Evolutionary conservation across 768 basidiomycete genomes (phyloP).

Genomic region (Kwoniella newhampshirensis): DNA sequence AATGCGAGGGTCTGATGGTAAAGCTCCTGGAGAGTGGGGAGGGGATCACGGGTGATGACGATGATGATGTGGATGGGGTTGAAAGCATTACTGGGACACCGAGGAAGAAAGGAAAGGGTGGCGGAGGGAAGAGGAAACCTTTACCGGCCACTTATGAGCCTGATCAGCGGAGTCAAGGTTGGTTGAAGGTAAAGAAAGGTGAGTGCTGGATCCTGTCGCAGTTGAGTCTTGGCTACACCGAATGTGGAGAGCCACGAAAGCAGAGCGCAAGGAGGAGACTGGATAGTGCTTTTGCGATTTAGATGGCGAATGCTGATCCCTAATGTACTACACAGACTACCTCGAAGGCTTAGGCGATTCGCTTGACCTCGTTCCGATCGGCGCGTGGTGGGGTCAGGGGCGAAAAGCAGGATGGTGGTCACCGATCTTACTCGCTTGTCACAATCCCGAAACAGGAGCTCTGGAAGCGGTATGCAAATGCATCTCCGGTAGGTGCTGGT

Average conservation of each 20-base stretch:
- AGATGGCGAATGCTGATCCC: not conserved
- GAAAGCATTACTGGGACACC: slow-evolving; percentile 28
- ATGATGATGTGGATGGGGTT: slow-evolving; percentile 47
- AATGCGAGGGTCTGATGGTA: slow-evolving; percentile 91
- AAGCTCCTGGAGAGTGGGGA: slow-evolving; percentile 70
- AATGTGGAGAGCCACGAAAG: no score
- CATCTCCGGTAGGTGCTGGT: slow-evolving; percentile 33
- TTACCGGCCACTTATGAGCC: slow-evolving; percentile 85
- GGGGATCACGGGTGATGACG: slow-evolving; percentile 47
- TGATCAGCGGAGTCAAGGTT: slow-evolving; percentile 80
- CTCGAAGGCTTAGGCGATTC: slow-evolving; percentile 73
- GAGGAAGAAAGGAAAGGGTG: slow-evolving; percentile 34
- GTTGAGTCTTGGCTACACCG: no score
- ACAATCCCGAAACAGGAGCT: slow-evolving; percentile 64
- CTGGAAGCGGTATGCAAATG: slow-evolving; percentile 83
- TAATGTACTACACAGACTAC: slow-evolving; percentile 60
- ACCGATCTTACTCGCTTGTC: slow-evolving; percentile 75
- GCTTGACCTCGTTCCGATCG: slow-evolving; percentile 59
- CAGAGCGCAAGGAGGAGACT: no score
- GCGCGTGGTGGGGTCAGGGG: slow-evolving; percentile 86
- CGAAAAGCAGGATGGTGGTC: slow-evolving; percentile 90
- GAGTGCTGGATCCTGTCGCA: slow-evolving; percentile 4
- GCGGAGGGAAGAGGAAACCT: slow-evolving; percentile 61
- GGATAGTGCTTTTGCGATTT: not conserved
- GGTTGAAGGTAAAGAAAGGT: slow-evolving; percentile 84